Conservation (phyloP, 2,329 filamentous ascomycete genomes). For the Neofusicoccum cordaticola region DNA sequence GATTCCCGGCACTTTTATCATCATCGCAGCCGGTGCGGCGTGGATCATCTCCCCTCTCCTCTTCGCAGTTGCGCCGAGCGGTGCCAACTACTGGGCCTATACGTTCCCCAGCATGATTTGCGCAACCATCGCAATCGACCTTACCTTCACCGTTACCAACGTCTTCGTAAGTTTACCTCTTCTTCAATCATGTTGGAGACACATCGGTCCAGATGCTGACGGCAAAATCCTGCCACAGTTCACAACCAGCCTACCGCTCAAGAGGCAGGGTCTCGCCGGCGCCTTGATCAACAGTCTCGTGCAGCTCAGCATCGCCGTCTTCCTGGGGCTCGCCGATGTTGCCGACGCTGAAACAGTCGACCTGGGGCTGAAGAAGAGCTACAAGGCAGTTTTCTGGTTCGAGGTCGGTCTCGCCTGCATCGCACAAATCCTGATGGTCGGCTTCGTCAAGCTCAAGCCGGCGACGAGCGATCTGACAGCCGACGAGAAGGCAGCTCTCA, state of each 20-base stretch:
- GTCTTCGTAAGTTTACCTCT: slow-evolving; percentile 50
- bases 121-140: slow-evolving; percentile 70
- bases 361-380: slow-evolving; percentile 50
- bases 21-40: slow-evolving; percentile 60
- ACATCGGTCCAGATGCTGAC: neutral
- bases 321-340: slow-evolving; percentile 69
- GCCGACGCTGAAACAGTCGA: slow-evolving; percentile 48
- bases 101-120: slow-evolving; percentile 70
- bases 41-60: slow-evolving; percentile 59
- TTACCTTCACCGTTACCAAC: slow-evolving; percentile 72
- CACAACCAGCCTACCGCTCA: slow-evolving; percentile 65
- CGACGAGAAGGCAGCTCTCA: slow-evolving; percentile 15
- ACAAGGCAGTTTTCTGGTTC: slow-evolving; percentile 66
- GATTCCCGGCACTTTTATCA: slow-evolving; percentile 60
- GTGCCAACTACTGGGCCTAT: slow-evolving; percentile 67
- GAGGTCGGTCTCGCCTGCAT: slow-evolving; percentile 45
- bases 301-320: slow-evolving; percentile 70
- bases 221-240: slow-evolving; percentile 30
- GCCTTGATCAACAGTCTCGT: slow-evolving; percentile 68
- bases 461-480: slow-evolving; percentile 19
- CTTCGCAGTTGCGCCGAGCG: slow-evolving; percentile 61
- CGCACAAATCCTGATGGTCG: slow-evolving; percentile 14
- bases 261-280: slow-evolving; percentile 68
- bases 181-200: too few species aligned
- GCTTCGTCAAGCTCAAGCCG: slow-evolving; percentile 18